Percentiles rank a stretch among this genome's conserved stretches.
Conservation (phyloP, 108 stramenopile genomes). For the Skeletonema potamos region DNA sequence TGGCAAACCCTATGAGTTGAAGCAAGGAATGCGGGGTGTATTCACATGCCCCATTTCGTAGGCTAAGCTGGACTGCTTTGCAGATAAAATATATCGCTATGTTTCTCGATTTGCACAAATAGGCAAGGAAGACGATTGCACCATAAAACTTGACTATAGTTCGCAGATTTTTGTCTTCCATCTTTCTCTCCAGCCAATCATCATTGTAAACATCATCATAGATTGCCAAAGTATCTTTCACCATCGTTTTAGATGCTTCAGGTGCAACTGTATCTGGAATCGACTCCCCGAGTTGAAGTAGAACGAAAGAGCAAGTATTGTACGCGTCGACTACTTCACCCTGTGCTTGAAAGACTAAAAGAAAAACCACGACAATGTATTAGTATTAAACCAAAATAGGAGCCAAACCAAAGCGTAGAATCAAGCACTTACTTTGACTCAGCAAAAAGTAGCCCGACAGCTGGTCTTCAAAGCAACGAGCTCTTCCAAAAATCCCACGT, state of each 20-base stretch:
- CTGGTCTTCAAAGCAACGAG: constrained; percentile 14
- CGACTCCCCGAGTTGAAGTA: neutral
- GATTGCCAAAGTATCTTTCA: neutral
- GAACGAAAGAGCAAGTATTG: neutral
- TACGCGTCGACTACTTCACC: neutral
- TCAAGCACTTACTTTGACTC: neutral
- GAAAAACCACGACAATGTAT: neutral
- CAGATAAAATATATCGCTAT: neutral
- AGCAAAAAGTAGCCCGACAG: constrained; percentile 19
- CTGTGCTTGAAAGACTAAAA: constrained; percentile 10
- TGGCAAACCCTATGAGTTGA: neutral
- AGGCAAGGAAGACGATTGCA: neutral
- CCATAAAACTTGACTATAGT: neutral
- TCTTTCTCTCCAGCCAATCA: neutral
- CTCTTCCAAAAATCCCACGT: neutral
- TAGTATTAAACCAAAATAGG: neutral
- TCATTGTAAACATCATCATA: neutral
- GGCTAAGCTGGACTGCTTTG: neutral
- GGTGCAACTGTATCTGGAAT: neutral
- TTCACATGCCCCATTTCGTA: constrained; percentile 17
- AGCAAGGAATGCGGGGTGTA: neutral
- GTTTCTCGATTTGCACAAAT: neutral
- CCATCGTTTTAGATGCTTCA: neutral
- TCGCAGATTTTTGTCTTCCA: neutral
- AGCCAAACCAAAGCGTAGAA: neutral